Evolutionary conservation across 148 eudicot genomes (phyloP).

Genomic region (Rhododendron ferrugineum): DNA sequence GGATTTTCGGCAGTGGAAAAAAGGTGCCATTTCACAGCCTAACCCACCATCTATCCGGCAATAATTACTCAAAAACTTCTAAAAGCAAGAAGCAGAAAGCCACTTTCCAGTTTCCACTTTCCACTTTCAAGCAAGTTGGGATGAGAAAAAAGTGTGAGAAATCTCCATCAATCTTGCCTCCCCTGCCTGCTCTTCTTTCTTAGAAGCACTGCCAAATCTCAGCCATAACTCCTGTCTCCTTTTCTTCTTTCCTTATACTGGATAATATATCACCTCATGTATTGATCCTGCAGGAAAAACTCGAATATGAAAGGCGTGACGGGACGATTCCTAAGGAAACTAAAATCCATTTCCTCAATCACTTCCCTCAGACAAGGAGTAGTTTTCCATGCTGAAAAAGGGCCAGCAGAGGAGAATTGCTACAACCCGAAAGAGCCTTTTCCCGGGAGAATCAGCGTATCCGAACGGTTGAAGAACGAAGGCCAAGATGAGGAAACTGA

Average conservation of each 20-base stretch:
- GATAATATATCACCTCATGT: neutral
- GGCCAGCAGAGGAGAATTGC: neutral
- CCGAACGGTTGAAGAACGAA: neutral
- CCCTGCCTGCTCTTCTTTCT: neutral
- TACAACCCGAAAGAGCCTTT: neutral
- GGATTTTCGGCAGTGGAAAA: neutral
- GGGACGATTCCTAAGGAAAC: conserved; percentile 24
- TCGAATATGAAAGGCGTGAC: conserved; percentile 25
- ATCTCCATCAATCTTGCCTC: neutral
- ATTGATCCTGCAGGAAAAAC: neutral
- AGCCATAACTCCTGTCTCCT: neutral
- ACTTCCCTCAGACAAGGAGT: conserved; percentile 18
- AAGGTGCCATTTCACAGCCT: neutral
- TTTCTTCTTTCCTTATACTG: neutral
- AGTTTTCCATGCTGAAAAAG: neutral
- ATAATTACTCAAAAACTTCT: conserved; percentile 9
- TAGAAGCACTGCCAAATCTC: neutral
- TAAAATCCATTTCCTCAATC: conserved; percentile 26
- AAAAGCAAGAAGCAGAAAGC: conserved; percentile 1
- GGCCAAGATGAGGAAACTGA: conserved; percentile 14
- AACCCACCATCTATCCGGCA: neutral
- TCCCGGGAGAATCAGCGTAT: neutral
- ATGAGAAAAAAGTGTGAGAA: neutral
- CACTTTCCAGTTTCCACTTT: conserved; percentile 15
- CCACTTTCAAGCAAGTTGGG: conserved; percentile 2